Percentiles rank a stretch among this genome's conserved stretches.
Conservation (phyloP, 306 rosid species). For the Cicer judaicum region DNA sequence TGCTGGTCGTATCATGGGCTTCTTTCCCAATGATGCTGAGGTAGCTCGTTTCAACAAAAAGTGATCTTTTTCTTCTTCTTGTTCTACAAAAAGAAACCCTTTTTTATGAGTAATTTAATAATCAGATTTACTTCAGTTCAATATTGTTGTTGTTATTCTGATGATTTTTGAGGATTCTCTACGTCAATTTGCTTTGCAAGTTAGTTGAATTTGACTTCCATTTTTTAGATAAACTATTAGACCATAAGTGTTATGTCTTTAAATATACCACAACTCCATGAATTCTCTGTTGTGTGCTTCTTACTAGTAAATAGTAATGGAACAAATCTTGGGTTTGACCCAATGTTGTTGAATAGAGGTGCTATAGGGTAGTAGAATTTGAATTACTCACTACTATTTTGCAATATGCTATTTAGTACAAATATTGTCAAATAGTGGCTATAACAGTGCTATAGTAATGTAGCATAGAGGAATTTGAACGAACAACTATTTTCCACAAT, state of each 20-base stretch:
- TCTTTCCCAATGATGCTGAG: slow-evolving; percentile 89
- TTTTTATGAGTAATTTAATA: slow-evolving; percentile 35
- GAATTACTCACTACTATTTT: too few species aligned
- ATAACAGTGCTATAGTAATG: too few species aligned
- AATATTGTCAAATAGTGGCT: too few species aligned
- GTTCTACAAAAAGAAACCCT: not conserved
- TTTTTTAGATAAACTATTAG: not conserved
- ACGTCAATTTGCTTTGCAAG: slow-evolving; percentile 3
- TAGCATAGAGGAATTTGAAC: too few species aligned
- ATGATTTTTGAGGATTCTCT: not conserved
- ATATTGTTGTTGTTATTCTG: not conserved
- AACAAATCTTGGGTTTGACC: not conserved
- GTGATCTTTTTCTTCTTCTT: slow-evolving; percentile 41
- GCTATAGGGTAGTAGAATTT: too few species aligned
- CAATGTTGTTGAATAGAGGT: too few species aligned
- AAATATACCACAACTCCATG: not conserved
- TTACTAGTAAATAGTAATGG: not conserved
- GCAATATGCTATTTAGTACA: too few species aligned
- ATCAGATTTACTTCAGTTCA: slow-evolving; percentile 27
- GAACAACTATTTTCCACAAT: too few species aligned
- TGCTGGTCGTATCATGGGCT: slow-evolving; percentile 89
- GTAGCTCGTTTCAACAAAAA: slow-evolving; percentile 79
- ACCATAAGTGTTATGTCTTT: not conserved
- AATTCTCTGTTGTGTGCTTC: not conserved
- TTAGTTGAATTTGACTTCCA: slow-evolving; percentile 14